Conservation (phyloP, 2,329 filamentous ascomycete species). For the Penicillium sp. region DNA sequence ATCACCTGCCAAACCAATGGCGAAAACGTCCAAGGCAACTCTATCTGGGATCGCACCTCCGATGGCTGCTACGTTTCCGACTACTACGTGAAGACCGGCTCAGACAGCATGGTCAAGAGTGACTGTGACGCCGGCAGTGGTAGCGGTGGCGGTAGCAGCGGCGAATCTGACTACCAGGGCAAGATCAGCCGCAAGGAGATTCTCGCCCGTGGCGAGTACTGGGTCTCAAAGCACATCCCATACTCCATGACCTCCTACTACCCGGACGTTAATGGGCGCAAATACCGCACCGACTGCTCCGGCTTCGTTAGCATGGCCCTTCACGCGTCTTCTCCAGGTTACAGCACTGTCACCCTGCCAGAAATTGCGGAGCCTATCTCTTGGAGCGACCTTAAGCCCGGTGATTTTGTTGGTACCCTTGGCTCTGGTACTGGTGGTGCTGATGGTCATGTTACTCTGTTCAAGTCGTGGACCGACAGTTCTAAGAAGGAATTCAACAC, state of each 20-base stretch:
- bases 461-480: constrained; percentile 16
- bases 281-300: constrained; percentile 18
- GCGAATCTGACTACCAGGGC: constrained; percentile 15
- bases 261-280: constrained; percentile 13
- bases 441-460: constrained; percentile 17
- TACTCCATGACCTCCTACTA: constrained; percentile 10
- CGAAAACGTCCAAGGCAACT: constrained; percentile 1
- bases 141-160: neutral
- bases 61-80: constrained; percentile 1
- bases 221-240: constrained; percentile 7
- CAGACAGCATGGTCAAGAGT: neutral
- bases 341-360: constrained; percentile 15
- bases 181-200: constrained; percentile 20
- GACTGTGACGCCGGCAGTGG: neutral
- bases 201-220: constrained; percentile 15
- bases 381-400: constrained; percentile 13
- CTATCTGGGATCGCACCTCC: neutral
- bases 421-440: constrained; percentile 13
- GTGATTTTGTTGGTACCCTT: constrained; percentile 17
- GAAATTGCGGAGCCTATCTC: constrained; percentile 12
- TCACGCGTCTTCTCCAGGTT: constrained; percentile 11
- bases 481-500: constrained; percentile 19
- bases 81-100: constrained; percentile 1
- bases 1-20: neutral
- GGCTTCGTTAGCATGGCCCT: constrained; percentile 19